phyloP scores from a whole-genome alignment of 352 stramenopile genomes.

The Globisporangium uncinulatum region DNA sequence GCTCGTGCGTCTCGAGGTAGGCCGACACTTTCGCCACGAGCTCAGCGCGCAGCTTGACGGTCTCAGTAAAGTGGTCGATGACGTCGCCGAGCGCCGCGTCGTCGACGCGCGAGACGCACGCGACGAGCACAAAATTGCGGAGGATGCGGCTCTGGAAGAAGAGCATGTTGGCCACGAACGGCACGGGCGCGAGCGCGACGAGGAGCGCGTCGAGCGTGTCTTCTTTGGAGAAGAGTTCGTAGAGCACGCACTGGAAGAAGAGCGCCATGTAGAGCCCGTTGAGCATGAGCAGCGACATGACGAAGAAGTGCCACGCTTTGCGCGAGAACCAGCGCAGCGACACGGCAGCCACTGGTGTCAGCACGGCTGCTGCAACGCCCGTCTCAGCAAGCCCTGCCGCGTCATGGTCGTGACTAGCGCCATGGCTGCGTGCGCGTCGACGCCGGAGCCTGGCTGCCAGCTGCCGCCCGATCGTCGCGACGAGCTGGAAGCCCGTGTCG shows the following conservation, averaged over 20 bases:
- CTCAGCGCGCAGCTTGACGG: constrained; percentile 44
- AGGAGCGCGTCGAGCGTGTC: constrained; percentile 16
- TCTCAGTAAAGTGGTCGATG: constrained; percentile 55
- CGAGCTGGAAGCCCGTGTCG: constrained; percentile 29
- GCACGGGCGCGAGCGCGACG: constrained; percentile 23
- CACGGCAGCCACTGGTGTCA: background rate
- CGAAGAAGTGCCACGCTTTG: constrained; percentile 56
- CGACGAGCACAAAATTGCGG: constrained; percentile 55
- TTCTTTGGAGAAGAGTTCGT: constrained; percentile 30
- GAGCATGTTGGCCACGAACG: constrained; percentile 53
- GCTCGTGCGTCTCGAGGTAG: constrained; percentile 17
- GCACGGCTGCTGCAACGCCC: background rate
- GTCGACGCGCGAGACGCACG: constrained; percentile 52
- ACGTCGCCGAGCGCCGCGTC: constrained; percentile 42
- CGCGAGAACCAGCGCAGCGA: constrained; percentile 48
- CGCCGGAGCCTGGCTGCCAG: background rate
- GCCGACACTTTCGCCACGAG: constrained; percentile 29
- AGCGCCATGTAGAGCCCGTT: constrained; percentile 64
- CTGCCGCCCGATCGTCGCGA: constrained; percentile 12
- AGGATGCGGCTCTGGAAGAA: constrained; percentile 55
- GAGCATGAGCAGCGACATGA: constrained; percentile 62
- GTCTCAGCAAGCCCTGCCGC: background rate
- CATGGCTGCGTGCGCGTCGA: background rate
- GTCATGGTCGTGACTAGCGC: background rate
- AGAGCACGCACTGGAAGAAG: constrained; percentile 57